Conservation (phyloP, 2,329 filamentous ascomycete genomes). For the Rhynchosporium agropyri region DNA sequence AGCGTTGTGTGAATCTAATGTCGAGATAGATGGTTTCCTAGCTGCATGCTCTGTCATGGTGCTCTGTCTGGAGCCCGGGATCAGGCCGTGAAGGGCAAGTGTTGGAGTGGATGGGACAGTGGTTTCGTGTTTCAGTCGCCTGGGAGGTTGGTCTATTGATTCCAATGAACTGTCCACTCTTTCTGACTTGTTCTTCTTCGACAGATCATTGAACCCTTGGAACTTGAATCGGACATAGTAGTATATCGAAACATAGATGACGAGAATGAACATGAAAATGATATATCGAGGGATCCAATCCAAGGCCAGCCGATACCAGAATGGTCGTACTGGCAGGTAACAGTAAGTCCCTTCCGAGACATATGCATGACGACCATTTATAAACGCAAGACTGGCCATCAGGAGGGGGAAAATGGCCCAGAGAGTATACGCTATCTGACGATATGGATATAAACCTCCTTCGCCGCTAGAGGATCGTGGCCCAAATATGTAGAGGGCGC, state of each 20-base stretch:
- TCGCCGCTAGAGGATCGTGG: constrained; percentile 52
- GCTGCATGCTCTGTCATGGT: constrained; percentile 21
- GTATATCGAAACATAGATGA: constrained; percentile 71
- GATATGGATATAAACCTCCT: constrained; percentile 70
- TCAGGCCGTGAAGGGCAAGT: constrained; percentile 37
- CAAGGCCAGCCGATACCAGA: constrained; percentile 69
- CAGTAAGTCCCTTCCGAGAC: constrained; percentile 68
- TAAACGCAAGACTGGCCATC: constrained; percentile 65
- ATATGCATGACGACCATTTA: constrained; percentile 58
- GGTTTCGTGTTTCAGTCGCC: constrained; percentile 20
- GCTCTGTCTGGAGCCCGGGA: constrained; percentile 31
- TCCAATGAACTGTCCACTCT: constrained; percentile 14
- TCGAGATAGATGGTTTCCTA: constrained; percentile 30
- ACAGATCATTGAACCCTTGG: constrained; percentile 35
- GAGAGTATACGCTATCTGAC: constrained; percentile 58
- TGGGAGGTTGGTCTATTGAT: constrained; percentile 7
- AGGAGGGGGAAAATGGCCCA: constrained; percentile 62
- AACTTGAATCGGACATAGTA: constrained; percentile 57
- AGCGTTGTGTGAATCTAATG: constrained; percentile 24
- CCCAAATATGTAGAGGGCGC: constrained; percentile 70
- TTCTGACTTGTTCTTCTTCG: constrained; percentile 16
- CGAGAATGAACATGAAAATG: constrained; percentile 64
- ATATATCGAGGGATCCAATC: constrained; percentile 76
- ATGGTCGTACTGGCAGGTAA: constrained; percentile 65
- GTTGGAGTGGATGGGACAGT: constrained; percentile 34